phyloP scores from a whole-genome alignment of 1,284 basidiomycete species.

The Dichomitus squalens region DNA sequence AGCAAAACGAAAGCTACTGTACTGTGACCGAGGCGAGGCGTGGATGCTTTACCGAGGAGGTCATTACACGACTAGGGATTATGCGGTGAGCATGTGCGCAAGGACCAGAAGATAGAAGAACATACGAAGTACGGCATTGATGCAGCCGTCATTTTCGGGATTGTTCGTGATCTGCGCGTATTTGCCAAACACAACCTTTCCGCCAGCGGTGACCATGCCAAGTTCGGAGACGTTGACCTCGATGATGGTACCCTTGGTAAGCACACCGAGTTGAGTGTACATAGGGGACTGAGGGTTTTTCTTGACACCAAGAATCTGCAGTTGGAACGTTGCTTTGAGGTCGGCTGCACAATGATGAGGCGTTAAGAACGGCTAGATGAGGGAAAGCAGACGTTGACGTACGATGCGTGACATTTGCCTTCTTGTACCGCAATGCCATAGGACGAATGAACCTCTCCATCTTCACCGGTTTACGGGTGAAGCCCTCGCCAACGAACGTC shows the following conservation, averaged over 20 bases:
- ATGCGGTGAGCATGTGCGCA: background rate
- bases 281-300: slow-evolving; percentile 99
- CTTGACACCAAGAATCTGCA: slow-evolving; percentile 98
- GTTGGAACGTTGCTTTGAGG: slow-evolving; percentile 97
- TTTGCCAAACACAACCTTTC: slow-evolving; percentile 91
- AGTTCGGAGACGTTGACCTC: slow-evolving; percentile 98
- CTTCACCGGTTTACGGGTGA: slow-evolving; percentile 98
- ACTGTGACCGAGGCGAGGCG: background rate
- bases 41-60: background rate
- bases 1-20: background rate
- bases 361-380: slow-evolving; percentile 1
- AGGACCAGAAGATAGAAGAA: slow-evolving; percentile 20
- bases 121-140: slow-evolving; percentile 89
- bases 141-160: slow-evolving; percentile 95
- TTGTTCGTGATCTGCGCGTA: slow-evolving; percentile 98
- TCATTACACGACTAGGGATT: slow-evolving; percentile 20
- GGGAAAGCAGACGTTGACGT: slow-evolving; percentile 35
- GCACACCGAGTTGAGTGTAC: slow-evolving; percentile 93
- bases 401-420: slow-evolving; percentile 99
- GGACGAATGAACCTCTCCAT: slow-evolving; percentile 98
- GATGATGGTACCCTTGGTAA: slow-evolving; percentile 98
- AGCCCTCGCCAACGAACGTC: slow-evolving; percentile 97
- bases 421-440: slow-evolving; percentile 97
- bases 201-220: slow-evolving; percentile 98
- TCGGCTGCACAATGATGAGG: slow-evolving; percentile 63